Evolutionary conservation across 768 basidiomycete species (phyloP).

Genomic region (Serendipita sp.): DNA sequence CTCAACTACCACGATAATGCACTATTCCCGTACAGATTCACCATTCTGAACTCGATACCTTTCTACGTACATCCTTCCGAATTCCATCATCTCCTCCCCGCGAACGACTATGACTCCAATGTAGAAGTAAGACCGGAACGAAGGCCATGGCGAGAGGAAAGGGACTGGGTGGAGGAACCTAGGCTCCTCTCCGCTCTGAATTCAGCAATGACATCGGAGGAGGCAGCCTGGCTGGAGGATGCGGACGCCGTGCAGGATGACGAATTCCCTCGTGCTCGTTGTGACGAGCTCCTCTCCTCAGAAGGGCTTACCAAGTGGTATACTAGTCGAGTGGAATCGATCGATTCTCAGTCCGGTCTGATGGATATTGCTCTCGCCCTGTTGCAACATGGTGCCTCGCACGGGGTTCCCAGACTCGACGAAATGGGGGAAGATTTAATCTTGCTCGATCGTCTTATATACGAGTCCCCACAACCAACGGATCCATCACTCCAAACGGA

Average conservation of each 20-base stretch:
- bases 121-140: conserved; percentile 24
- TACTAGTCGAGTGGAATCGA: conserved; percentile 38
- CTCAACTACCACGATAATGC: conserved; percentile 36
- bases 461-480: conserved; percentile 45
- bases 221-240: conserved; percentile 8
- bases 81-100: conserved; percentile 48
- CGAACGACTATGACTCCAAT: conserved; percentile 33
- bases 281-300: conserved; percentile 25
- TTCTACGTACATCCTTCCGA: conserved; percentile 50
- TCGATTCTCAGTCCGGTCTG: conserved; percentile 56
- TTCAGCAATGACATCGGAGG: conserved; percentile 10
- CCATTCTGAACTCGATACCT: conserved; percentile 59
- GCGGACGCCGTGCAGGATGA: conserved; percentile 9
- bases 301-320: conserved; percentile 63
- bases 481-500: conserved; percentile 27
- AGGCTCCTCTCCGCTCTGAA: conserved; percentile 30
- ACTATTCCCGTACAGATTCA: conserved; percentile 56
- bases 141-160: conserved; percentile 34
- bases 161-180: conserved; percentile 43
- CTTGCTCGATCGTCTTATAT: conserved; percentile 72
- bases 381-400: conserved; percentile 75
- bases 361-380: conserved; percentile 63
- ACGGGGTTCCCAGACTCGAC: conserved; percentile 62
- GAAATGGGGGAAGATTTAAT: conserved; percentile 83
- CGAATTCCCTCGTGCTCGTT: neutral